Percentiles rank a stretch among this genome's conserved stretches.
Evolutionary conservation across 2,329 filamentous ascomycete species (phyloP).

Genomic region (Pseudogymnoascus sp.): DNA sequence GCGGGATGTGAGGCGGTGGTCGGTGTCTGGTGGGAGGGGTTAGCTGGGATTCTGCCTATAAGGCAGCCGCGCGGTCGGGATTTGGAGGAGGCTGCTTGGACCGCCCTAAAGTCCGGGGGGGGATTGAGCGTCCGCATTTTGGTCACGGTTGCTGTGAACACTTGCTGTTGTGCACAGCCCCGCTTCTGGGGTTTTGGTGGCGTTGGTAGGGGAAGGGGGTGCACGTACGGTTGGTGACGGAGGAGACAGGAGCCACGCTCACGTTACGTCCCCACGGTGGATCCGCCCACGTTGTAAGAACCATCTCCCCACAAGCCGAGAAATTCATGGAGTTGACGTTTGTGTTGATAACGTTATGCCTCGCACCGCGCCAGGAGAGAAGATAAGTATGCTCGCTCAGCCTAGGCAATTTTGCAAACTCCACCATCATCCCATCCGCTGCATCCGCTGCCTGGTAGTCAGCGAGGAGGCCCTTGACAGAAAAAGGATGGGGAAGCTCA

Average conservation of each 20-base stretch:
- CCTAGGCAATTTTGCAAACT: too few species aligned
- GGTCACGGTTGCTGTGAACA: neutral
- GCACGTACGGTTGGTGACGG: neutral
- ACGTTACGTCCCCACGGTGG: neutral
- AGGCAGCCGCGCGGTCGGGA: too few species aligned
- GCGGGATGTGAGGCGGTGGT: constrained; percentile 38
- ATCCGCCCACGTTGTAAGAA: neutral
- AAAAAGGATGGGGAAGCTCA: neutral
- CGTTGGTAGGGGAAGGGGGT: neutral
- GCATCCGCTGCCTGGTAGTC: neutral
- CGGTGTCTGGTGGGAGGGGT: too few species aligned
- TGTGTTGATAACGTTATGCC: too few species aligned
- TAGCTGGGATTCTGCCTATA: too few species aligned
- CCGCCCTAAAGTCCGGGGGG: neutral
- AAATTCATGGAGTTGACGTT: neutral
- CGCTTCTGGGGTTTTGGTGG: neutral
- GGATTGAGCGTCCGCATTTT: neutral
- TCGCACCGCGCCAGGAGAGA: too few species aligned
- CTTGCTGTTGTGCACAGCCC: neutral
- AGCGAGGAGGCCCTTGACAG: neutral
- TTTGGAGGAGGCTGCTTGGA: neutral
- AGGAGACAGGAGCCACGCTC: neutral
- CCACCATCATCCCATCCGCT: neutral
- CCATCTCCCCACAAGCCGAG: neutral
- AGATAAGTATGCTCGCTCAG: too few species aligned